These are phyloP conservation scores for Gigaspora rosea DNA, from an alignment of 192 early-diverging fungal species.

Conservation along the genomic window DNA sequence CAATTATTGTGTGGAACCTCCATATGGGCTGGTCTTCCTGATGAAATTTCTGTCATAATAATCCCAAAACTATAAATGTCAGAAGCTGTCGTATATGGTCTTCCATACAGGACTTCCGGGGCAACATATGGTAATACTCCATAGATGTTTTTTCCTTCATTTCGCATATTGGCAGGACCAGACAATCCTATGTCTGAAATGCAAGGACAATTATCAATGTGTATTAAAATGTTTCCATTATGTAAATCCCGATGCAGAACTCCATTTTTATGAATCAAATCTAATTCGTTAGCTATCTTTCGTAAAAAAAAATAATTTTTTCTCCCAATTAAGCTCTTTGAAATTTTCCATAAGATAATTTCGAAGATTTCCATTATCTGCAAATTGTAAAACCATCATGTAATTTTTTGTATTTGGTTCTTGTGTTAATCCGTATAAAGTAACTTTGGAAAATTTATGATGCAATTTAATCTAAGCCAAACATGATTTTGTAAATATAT, in stretches of 20 bases:
- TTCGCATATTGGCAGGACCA: slow-evolving; percentile 18
- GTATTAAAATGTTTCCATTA: slow-evolving; percentile 16
- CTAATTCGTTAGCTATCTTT: slow-evolving; percentile 39
- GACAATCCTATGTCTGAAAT: slow-evolving; percentile 41
- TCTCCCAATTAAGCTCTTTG: slow-evolving; percentile 27
- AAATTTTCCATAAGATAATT: slow-evolving; percentile 39
- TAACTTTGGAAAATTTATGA: not conserved
- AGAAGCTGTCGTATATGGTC: slow-evolving; percentile 35
- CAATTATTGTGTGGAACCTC: not conserved
- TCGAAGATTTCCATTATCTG: slow-evolving; percentile 37
- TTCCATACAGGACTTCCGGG: slow-evolving; percentile 39
- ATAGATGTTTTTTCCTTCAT: not conserved
- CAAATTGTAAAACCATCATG: slow-evolving; percentile 42
- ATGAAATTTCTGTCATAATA: slow-evolving; percentile 45
- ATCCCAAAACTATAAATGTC: slow-evolving; percentile 47
- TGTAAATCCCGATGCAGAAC: slow-evolving; percentile 42
- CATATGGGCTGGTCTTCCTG: slow-evolving; percentile 37
- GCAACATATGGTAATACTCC: slow-evolving; percentile 48
- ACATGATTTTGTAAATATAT: not conserved
- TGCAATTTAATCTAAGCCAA: not conserved
- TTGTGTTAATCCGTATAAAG: not conserved
- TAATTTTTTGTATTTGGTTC: slow-evolving; percentile 31
- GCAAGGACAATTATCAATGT: not conserved
- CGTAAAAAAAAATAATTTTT: slow-evolving; percentile 35
- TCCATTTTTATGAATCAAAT: slow-evolving; percentile 43